Evolutionary conservation across 73 alveolate species (phyloP).

Genomic region (Paramecium tetraurelia): DNA sequence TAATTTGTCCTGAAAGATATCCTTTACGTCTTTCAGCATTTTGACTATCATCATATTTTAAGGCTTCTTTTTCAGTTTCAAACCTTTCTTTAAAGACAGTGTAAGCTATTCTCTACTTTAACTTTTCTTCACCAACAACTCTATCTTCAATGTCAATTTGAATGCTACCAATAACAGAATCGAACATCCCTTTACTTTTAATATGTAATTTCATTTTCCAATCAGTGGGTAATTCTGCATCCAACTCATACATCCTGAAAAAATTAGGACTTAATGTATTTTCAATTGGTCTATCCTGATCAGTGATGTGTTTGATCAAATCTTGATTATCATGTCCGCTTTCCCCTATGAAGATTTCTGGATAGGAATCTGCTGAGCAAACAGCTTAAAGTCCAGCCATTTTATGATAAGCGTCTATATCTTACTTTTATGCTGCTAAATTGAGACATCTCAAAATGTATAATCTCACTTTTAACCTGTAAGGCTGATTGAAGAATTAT

Average conservation of each 20-base stretch:
- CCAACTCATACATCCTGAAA: constrained; percentile 83
- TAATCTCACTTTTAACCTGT: constrained; percentile 75
- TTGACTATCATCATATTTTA: constrained; percentile 46
- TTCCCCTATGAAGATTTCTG: constrained; percentile 85
- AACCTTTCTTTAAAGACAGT: constrained; percentile 62
- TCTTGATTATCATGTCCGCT: constrained; percentile 69
- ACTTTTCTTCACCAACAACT: constrained; percentile 50
- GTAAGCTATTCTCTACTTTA: constrained; percentile 56
- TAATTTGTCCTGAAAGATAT: constrained; percentile 39
- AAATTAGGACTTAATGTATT: constrained; percentile 83
- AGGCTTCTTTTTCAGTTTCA: constrained; percentile 10
- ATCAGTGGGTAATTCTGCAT: constrained; percentile 87
- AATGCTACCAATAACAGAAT: constrained; percentile 92
- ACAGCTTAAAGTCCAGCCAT: constrained; percentile 83
- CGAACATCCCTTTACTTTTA: constrained; percentile 69
- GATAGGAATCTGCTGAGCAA: constrained; percentile 87
- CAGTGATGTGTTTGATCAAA: constrained; percentile 73
- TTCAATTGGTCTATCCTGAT: constrained; percentile 68
- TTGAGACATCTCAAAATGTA: constrained; percentile 76
- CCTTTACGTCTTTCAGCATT: constrained; percentile 52
- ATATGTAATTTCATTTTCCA: constrained; percentile 79
- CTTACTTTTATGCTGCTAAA: constrained; percentile 77
- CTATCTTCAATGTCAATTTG: constrained; percentile 95
- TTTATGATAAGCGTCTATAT: constrained; percentile 69
- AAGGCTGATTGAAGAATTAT: constrained; percentile 2